Base-by-base conservation (phyloP, 176 grass and related monocot species). In the Oryza longistaminata region DNA sequence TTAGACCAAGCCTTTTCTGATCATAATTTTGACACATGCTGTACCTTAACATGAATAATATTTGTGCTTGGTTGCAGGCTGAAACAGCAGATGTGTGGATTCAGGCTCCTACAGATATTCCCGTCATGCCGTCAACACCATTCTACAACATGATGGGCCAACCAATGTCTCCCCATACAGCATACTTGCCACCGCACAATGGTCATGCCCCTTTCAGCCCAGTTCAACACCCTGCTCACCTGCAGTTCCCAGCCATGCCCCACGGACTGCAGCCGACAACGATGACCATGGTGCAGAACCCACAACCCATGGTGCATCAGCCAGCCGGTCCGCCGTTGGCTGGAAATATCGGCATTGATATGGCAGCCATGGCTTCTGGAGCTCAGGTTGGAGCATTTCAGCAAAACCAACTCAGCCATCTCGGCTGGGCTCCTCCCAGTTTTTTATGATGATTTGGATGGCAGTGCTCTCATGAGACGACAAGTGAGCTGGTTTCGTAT, bases 341-440 rank as follows among this genome's bases (percentile, higher is more conserved):
- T 70, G 89, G 89, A 64, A 90, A 83, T 75, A 44, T 89, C 5
- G 77, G 92, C 39, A 70, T 94, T 42, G 92, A 90, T 66, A 86
- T 94, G 76, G 43, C 85, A 3, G 14, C 85, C 11, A 80, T 87
- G 66, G 78, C 74, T 37, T 81, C 92, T 34, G 92, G 84, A 37
- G 82, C 87, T 60, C 89, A 94, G 82, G 78, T 91, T 68, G 92
- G 89, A 85, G 45, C 84, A 43, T 94, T 91, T 80, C 89, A 94
- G 74, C 84, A 85, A 67, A 87, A 88, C 73, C 92, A 91, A 76
- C 64, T 94, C 45, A 21, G 84, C 40, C 92, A 91, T 71, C 77
- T 91, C 2, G 87, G 82, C 16, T 94, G 87, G 92, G 76, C 68
- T 13, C 61, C 76, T 0, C 52, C 70, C 8, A 90, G 78, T 11